Evolutionary conservation across 192 early-diverging fungal species (phyloP), one percentile per base, ranked within the genome.

Genomic region (Phycomyces nitens): DNA sequence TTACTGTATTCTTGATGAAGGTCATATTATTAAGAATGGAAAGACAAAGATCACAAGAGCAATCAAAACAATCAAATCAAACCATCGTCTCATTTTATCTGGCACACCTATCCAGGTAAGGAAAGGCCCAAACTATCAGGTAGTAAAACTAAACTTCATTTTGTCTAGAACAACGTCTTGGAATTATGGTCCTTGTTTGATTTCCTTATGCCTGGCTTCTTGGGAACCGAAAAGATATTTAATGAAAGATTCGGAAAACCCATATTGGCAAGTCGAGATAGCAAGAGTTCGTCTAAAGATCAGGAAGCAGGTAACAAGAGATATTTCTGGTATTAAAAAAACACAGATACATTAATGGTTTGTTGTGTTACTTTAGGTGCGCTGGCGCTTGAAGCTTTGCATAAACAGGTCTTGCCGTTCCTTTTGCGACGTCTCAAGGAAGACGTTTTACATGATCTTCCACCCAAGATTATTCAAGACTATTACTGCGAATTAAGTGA

Each of bases 381-480:
- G 20, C 66, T 93, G 64, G 97, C 96, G 3, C 78, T 99, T 29
- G 91, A 98, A 70, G 92, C 90, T 6, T 77, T 99, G 62, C 97
- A 98, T 70, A 93, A 93, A 51, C 97, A 98, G 69, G 96, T 97
- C 0, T 71, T 98, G 44, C 97, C 97, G 20, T 99, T 98, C 80
- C 60, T 99, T 55, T 69, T 99, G 70, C 86, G 96, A 14, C 85
- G 97, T 23, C 85, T 99, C 84, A 99, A 99, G 73, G 95, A 98
- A 76, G 95, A 99, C 69, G 97, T 99, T 11, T 73, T 97, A 58
- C 80, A 92, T 62, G 96, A 98, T 69, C 75, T 99, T 64, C 97
- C 97, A 56, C 96, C 97, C 43, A 99, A 99, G 80, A 99, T 99
- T 63, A 97, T 98, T 67, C 96, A 98, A 84, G 96, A 98, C 74